phyloP scores from a whole-genome alignment of 148 eudicot genomes.

The Rhododendron ovatum region DNA sequence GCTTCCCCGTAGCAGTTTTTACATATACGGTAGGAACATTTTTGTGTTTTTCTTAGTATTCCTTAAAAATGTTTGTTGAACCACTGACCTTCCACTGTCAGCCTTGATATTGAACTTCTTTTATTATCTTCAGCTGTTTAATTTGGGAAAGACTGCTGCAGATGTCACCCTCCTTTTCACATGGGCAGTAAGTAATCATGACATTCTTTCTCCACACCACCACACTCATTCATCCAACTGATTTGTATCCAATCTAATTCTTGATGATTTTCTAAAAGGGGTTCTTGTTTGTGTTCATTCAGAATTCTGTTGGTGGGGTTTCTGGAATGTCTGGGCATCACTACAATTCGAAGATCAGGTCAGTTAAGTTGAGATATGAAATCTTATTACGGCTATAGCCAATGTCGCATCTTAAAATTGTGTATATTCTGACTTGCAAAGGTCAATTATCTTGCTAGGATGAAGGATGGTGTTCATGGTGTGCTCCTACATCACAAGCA shows the following conservation, averaged over 20 bases:
- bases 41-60: background rate
- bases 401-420: background rate
- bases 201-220: background rate
- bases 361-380: slow-evolving; percentile 10
- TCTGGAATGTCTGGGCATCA: slow-evolving; percentile 81
- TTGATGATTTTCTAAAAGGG: background rate
- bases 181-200: slow-evolving; percentile 68
- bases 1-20: slow-evolving; percentile 81
- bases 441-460: slow-evolving; percentile 47
- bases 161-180: slow-evolving; percentile 89
- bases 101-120: background rate
- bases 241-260: background rate
- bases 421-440: slow-evolving; percentile 10
- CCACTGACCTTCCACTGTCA: slow-evolving; percentile 2
- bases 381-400: background rate
- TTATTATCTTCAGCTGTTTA: slow-evolving; percentile 54
- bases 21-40: slow-evolving; percentile 60
- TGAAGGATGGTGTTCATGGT: slow-evolving; percentile 62
- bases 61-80: slow-evolving; percentile 1
- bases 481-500: slow-evolving; percentile 83
- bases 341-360: slow-evolving; percentile 70
- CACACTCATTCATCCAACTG: background rate
- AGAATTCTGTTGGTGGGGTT: slow-evolving; percentile 91
- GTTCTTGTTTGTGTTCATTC: slow-evolving; percentile 9
- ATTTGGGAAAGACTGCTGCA: slow-evolving; percentile 66